Conservation (phyloP, 495 filamentous ascomycete genomes). For the Aspergillus coremiiformis region DNA sequence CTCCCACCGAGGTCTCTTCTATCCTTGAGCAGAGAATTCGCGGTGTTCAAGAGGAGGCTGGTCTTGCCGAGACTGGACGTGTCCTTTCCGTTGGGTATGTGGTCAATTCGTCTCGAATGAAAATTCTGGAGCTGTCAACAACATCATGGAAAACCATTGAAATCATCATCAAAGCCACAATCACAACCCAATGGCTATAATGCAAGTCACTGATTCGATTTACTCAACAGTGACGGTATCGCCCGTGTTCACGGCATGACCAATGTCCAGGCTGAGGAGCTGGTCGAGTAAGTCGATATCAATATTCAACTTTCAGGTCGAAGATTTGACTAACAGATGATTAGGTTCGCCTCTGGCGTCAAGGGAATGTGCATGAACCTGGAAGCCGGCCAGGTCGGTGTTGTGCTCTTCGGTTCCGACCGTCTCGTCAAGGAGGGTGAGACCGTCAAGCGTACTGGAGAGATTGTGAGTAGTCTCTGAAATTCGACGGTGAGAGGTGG, state of each 20-base stretch:
- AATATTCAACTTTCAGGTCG: slow-evolving; percentile 12
- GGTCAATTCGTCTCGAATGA: slow-evolving; percentile 12
- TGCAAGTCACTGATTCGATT: slow-evolving; percentile 14
- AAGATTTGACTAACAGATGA: slow-evolving; percentile 31
- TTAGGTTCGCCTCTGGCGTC: slow-evolving; percentile 96
- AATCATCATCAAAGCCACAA: slow-evolving; percentile 3
- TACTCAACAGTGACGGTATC: slow-evolving; percentile 85
- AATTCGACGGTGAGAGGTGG: background rate
- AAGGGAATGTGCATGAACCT: slow-evolving; percentile 99
- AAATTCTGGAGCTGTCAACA: slow-evolving; percentile 32
- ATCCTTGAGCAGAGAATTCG: slow-evolving; percentile 98
- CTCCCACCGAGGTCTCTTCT: slow-evolving; percentile 96
- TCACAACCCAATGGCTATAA: background rate
- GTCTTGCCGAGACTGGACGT: slow-evolving; percentile 95
- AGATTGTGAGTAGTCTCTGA: slow-evolving; percentile 68
- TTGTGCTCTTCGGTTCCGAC: slow-evolving; percentile 99
- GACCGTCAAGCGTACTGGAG: slow-evolving; percentile 97
- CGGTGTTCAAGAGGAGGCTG: slow-evolving; percentile 92
- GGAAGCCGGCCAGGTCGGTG: slow-evolving; percentile 99
- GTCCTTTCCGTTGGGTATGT: slow-evolving; percentile 99
- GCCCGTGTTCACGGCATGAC: slow-evolving; percentile 99
- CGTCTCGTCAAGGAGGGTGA: slow-evolving; percentile 99
- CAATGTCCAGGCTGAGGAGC: slow-evolving; percentile 99
- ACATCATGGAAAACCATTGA: slow-evolving; percentile 23
- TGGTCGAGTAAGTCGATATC: slow-evolving; percentile 82